phyloP scores from a whole-genome alignment of 139 green algal genomes.

The Parachlorella kessleri region DNA sequence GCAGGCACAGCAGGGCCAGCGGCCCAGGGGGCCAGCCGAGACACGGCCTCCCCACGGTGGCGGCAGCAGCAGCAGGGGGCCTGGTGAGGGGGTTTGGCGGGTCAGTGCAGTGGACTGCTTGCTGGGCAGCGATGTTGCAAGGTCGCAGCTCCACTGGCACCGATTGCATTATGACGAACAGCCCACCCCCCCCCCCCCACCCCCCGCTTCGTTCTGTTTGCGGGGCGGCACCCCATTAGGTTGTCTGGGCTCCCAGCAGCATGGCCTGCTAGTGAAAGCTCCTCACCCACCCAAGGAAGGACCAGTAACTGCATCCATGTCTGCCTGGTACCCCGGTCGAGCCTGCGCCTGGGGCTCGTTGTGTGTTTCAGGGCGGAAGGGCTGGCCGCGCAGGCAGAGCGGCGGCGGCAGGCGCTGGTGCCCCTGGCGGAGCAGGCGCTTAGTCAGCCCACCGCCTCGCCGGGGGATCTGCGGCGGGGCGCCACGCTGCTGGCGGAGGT shows the following conservation, averaged over 20 bases:
- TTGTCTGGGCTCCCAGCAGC: neutral
- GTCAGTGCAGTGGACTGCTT: too few species aligned
- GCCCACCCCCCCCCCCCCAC: too few species aligned
- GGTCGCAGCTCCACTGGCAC: too few species aligned
- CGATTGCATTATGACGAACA: too few species aligned
- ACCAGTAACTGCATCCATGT: neutral
- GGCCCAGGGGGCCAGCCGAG: neutral
- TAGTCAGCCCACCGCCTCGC: neutral
- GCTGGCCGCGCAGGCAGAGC: constrained; percentile 26
- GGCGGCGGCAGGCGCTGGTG: constrained; percentile 13
- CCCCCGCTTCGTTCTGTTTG: neutral
- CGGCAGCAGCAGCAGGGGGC: neutral
- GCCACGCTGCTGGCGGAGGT: constrained; percentile 7
- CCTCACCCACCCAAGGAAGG: too few species aligned
- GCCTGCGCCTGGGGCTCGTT: neutral
- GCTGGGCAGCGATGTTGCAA: too few species aligned
- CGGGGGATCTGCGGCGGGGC: neutral
- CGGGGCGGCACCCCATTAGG: neutral
- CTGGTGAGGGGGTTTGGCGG: neutral
- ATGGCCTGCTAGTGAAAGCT: too few species aligned
- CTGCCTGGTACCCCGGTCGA: neutral
- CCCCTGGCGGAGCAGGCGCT: constrained; percentile 5
- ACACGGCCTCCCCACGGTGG: too few species aligned
- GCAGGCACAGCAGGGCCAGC: too few species aligned
- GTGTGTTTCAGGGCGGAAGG: neutral